Conservation (phyloP, 192 early-diverging fungal species). For the Phlyctochytrium bullatum region DNA sequence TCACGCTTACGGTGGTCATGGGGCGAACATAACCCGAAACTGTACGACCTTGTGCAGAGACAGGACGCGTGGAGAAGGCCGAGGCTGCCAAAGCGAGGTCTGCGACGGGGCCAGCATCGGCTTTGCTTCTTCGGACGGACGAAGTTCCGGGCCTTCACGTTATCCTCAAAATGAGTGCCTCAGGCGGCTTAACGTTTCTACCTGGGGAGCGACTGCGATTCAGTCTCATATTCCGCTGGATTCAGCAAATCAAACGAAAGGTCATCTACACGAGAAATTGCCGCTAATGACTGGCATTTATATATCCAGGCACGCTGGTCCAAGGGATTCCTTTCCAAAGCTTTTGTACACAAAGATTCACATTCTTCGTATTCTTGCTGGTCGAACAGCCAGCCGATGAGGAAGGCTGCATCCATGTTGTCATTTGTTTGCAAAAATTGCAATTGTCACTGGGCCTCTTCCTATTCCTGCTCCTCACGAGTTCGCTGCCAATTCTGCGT, state of each 20-base stretch:
- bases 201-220: neutral
- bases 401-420: neutral
- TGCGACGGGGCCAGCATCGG: neutral
- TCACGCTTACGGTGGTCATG: neutral
- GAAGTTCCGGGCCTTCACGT: too few species aligned
- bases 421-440: too few species aligned
- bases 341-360: neutral
- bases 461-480: too few species aligned
- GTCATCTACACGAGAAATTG: neutral
- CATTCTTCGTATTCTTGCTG: constrained; percentile 4
- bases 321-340: constrained; percentile 1
- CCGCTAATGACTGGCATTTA: constrained; percentile 3
- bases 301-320: constrained; percentile 13
- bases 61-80: neutral
- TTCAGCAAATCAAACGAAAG: neutral
- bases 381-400: too few species aligned
- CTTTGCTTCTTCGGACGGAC: too few species aligned
- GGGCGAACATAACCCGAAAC: constrained; percentile 10
- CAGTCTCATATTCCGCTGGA: neutral
- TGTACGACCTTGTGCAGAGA: neutral
- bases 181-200: neutral
- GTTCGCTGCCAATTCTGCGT: too few species aligned
- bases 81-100: neutral
- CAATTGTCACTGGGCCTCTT: too few species aligned
- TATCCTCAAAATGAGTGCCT: neutral